A percentile compares a stretch with the other conserved stretches of the same genome.
phyloP scores from a whole-genome alignment of 805 yeast genomes.

The Wickerhamomyces canadensis region DNA sequence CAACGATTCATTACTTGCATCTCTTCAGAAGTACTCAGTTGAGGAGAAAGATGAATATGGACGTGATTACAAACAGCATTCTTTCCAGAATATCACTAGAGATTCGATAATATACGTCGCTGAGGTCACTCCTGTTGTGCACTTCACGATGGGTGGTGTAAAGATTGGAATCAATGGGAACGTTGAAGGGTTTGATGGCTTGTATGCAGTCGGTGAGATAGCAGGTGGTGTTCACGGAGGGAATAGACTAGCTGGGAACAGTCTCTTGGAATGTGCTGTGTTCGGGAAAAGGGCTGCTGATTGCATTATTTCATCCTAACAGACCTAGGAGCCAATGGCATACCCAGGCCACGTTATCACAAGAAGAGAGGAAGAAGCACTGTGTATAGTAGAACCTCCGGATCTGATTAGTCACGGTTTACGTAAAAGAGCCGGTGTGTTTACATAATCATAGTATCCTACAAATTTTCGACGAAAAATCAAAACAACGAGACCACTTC shows the following conservation, averaged over 20 bases:
- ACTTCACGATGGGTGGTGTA: constrained; percentile 67
- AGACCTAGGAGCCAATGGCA: no score
- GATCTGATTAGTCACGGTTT: not conserved
- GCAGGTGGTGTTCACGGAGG: constrained; percentile 68
- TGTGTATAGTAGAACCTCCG: constrained; percentile 13
- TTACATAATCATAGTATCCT: not conserved
- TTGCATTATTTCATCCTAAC: no score
- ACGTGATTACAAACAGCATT: constrained; percentile 29
- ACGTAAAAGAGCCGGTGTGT: no score
- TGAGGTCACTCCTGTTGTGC: constrained; percentile 55
- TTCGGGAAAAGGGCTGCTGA: constrained; percentile 49
- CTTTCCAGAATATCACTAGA: constrained; percentile 24
- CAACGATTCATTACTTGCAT: constrained; percentile 10
- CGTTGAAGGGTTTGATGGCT: constrained; percentile 31
- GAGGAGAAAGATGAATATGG: constrained; percentile 27
- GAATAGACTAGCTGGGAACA: constrained; percentile 40
- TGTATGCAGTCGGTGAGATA: constrained; percentile 63
- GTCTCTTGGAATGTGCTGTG: constrained; percentile 30
- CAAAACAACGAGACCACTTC: not conserved
- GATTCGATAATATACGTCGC: constrained; percentile 38
- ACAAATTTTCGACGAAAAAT: not conserved
- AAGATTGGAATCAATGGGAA: constrained; percentile 42
- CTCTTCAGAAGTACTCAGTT: constrained; percentile 16
- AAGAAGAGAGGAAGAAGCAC: not conserved
- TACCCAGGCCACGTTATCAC: no score